Conservation (phyloP, 78 protist species). For the Dictyostelium firmibasis region DNA sequence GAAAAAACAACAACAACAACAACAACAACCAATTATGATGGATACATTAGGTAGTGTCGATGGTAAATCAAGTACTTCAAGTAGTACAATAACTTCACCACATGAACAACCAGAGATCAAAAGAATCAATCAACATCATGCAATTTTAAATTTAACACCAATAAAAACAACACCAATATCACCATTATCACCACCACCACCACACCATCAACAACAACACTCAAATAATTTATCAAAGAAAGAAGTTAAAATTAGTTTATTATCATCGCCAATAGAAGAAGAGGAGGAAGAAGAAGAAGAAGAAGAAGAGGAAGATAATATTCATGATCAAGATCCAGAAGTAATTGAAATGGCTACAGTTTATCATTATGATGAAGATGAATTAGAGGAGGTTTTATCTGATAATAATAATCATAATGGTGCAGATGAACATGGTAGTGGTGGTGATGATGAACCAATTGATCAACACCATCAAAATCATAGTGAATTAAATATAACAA, state of each 20-base stretch:
- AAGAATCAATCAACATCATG: constrained; percentile 3
- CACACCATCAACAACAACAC: background rate
- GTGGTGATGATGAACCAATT: too few relatives aligned
- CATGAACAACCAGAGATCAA: background rate
- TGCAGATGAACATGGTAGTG: background rate
- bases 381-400: constrained; percentile 5
- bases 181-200: background rate
- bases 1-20: background rate
- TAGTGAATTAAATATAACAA: background rate
- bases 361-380: constrained; percentile 13
- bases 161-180: background rate
- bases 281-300: background rate
- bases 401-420: background rate
- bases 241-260: constrained; percentile 7
- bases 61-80: background rate
- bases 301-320: background rate
- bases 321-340: background rate
- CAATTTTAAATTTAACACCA: background rate
- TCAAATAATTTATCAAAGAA: background rate
- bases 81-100: background rate
- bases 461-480: background rate
- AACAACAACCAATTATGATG: background rate
- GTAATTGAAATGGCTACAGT: constrained; percentile 27
- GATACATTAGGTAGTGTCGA: too few relatives aligned
- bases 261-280: background rate